Evolutionary conservation across 1,139 yeast species (phyloP), one percentile per base, ranked within the genome.

Genomic region (Nakaseomyces nivariensis): DNA sequence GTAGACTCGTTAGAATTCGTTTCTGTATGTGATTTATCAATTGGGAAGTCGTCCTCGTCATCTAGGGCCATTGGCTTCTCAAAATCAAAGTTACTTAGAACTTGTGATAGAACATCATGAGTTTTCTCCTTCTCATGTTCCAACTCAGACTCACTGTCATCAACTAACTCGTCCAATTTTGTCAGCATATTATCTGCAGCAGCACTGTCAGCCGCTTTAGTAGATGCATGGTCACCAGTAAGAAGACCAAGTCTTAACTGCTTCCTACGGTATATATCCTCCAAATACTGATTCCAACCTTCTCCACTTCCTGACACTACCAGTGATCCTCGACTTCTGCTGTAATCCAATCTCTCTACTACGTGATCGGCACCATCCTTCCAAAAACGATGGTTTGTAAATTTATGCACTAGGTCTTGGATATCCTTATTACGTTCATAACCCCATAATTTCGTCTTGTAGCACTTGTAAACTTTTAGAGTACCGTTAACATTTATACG

Each of bases 371-470:
- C 81, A 7, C 94, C 94, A 67, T 88, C 88, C 57, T 74, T 76
- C 98, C 98, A 92, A 36, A 40, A 41, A 43, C 74, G 75, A 53
- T 82, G 75, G 13, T 66, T 70, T 13, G 63, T 59, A 62, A 77
- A 90, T 49, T 70, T 70, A 67, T 74, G 78, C 0, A 85, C 84
- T 58, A 89, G 72, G 57, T 83, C 92, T 43, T 77, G 74, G 1
- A 74, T 64, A 3, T 76, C 72, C 57, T 77, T 81, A 56, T 78
- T 76, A 68, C 85, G 83, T 57, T 85, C 90, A 52, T 80, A 73
- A 8, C 97, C 97, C 98, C 98, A 92, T 43, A 92, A 73, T 60
- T 88, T 88, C 27, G 82, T 80, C 68, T 86, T 86, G 59, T 74
- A 75, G 54, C 82, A 72, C 59, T 78, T 79, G 52, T 82, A 68